Evolutionary conservation across 2,329 filamentous ascomycete genomes (phyloP).

Genomic region (Grosmannia penicillata): DNA sequence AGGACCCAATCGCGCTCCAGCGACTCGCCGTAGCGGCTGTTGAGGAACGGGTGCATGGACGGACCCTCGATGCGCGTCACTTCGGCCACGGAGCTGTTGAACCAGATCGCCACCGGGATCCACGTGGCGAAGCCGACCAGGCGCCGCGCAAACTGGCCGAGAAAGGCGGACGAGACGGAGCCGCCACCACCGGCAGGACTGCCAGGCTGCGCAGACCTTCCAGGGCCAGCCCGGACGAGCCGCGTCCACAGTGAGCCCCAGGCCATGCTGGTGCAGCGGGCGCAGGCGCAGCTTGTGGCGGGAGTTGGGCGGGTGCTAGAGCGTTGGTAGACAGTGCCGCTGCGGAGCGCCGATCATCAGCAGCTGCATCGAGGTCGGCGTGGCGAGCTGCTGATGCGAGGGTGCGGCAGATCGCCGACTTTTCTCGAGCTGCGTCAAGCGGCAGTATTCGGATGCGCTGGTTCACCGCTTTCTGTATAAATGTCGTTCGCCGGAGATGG

Average conservation of each 20-base stretch:
- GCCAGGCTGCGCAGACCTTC: background rate
- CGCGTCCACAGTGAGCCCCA: constrained; percentile 6
- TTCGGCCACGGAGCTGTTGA: constrained; percentile 47
- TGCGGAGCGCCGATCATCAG: no score
- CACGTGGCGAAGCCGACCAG: constrained; percentile 42
- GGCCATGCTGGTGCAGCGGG: no score
- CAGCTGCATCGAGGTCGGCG: no score
- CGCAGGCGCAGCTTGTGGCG: no score
- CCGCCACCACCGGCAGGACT: background rate
- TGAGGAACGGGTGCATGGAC: constrained; percentile 69
- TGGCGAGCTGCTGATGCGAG: no score
- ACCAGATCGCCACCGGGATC: constrained; percentile 45
- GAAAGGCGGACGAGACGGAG: constrained; percentile 10
- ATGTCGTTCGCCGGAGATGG: no score
- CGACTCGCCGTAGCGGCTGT: constrained; percentile 46
- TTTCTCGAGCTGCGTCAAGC: no score
- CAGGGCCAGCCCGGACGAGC: constrained; percentile 1
- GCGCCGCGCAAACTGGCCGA: constrained; percentile 26
- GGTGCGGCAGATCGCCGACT: no score
- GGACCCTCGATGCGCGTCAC: constrained; percentile 40
- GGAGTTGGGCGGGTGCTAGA: no score
- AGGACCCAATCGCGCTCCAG: constrained; percentile 39
- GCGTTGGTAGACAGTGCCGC: no score
- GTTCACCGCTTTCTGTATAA: no score
- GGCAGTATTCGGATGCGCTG: no score